A percentile compares a stretch with the other conserved stretches of the same genome.
Evolutionary conservation across 352 stramenopile species (phyloP).

Genomic region (Pythium myriotylum): DNA sequence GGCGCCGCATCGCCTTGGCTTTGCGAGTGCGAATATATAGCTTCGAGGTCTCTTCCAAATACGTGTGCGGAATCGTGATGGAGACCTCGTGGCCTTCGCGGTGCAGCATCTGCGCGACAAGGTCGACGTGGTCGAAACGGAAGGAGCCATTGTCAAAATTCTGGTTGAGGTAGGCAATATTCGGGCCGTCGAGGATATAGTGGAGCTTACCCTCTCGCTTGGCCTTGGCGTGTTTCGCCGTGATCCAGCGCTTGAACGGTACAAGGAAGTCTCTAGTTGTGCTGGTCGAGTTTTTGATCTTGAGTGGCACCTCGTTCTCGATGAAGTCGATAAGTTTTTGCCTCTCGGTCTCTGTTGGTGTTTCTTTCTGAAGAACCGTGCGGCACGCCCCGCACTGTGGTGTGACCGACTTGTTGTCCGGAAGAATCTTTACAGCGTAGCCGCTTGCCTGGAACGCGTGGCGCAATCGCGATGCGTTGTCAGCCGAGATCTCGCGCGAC

Average conservation of each 20-base stretch:
- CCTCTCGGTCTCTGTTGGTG: slow-evolving; percentile 41
- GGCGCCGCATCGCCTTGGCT: slow-evolving; percentile 43
- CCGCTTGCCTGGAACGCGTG: slow-evolving; percentile 42
- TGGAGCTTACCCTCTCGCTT: slow-evolving; percentile 43
- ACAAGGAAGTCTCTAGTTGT: slow-evolving; percentile 60
- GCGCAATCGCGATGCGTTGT: slow-evolving; percentile 47
- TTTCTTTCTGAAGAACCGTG: slow-evolving; percentile 45
- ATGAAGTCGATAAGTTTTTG: slow-evolving; percentile 55
- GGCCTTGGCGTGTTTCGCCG: slow-evolving; percentile 31
- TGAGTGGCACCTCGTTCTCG: slow-evolving; percentile 50
- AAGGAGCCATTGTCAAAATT: slow-evolving; percentile 94
- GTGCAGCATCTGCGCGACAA: slow-evolving; percentile 85
- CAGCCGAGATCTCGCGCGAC: slow-evolving; percentile 52
- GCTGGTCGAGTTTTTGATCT: slow-evolving; percentile 34
- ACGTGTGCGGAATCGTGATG: slow-evolving; percentile 75
- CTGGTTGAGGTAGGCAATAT: slow-evolving; percentile 97
- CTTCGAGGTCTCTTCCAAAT: slow-evolving; percentile 66
- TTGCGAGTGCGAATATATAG: slow-evolving; percentile 63
- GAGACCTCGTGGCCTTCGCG: slow-evolving; percentile 72
- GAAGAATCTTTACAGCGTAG: slow-evolving; percentile 40
- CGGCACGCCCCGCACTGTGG: slow-evolving; percentile 46
- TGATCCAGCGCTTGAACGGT: slow-evolving; percentile 72
- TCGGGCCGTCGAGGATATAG: slow-evolving; percentile 96
- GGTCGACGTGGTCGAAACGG: slow-evolving; percentile 95
- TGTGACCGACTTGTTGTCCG: slow-evolving; percentile 43